These are phyloP conservation scores for Rhynchospora tenuis DNA, from an alignment of 176 grass and related monocot species.

Conservation along the genomic window DNA sequence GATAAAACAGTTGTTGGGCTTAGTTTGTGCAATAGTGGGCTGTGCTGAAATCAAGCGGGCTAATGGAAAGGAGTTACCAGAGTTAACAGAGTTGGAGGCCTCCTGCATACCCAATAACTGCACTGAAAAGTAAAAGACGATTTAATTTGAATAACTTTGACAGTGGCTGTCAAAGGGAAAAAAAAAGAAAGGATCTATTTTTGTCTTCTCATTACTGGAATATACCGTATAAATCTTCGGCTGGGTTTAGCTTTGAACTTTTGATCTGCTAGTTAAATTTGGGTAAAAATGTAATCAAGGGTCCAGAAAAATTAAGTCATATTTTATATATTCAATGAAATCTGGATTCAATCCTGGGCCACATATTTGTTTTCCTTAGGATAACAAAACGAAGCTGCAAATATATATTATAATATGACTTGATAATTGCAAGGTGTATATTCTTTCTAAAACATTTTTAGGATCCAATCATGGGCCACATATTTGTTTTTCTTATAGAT, in stretches of 20 bases:
- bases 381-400: not conserved
- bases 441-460: too few species aligned
- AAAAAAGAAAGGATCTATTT: not conserved
- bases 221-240: not conserved
- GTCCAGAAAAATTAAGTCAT: not conserved
- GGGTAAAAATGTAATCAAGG: not conserved
- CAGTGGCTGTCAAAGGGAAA: too few species aligned
- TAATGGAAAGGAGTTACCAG: not conserved
- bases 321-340: not conserved
- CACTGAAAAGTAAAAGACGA: too few species aligned
- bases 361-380: not conserved
- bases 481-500: not conserved
- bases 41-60: not conserved
- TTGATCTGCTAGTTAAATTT: not conserved
- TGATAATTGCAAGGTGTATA: too few species aligned
- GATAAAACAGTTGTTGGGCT: not conserved
- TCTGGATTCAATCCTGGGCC: not conserved
- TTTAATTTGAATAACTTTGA: too few species aligned
- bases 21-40: not conserved
- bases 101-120: not conserved
- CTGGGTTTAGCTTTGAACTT: not conserved
- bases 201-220: too few species aligned
- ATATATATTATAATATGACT: not conserved
- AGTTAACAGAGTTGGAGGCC: not conserved
- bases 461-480: not conserved